phyloP scores from a whole-genome alignment of 75 land plant species.

The Cryptomeria japonica region DNA sequence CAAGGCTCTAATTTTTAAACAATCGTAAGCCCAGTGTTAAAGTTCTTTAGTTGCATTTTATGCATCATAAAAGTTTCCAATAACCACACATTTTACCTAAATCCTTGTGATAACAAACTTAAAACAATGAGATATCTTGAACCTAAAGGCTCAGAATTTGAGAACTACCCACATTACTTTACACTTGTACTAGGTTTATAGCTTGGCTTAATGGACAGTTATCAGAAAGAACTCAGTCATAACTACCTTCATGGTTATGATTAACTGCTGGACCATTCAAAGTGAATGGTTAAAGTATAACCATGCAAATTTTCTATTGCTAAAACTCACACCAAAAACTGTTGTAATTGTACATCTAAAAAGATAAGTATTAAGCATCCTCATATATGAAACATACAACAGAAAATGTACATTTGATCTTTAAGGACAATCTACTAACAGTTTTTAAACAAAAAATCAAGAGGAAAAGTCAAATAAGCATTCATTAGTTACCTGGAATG shows the following conservation, averaged over 20 bases:
- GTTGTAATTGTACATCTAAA: not conserved
- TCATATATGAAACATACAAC: not conserved
- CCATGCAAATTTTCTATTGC: not conserved
- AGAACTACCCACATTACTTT: not conserved
- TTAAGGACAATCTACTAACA: not conserved
- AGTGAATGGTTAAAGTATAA: not conserved
- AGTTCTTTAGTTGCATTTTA: not conserved
- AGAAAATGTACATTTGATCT: not conserved
- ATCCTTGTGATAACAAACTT: not conserved
- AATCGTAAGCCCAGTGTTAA: not conserved
- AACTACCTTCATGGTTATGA: not conserved
- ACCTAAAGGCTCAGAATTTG: not conserved
- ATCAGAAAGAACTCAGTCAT: not conserved
- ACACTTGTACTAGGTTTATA: not conserved
- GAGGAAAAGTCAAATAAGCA: not conserved
- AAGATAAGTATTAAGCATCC: not conserved
- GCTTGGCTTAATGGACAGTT: not conserved
- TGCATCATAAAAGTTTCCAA: not conserved
- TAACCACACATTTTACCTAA: not conserved
- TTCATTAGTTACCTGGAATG: conserved; percentile 74
- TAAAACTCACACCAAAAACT: not conserved
- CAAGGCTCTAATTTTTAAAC: not conserved
- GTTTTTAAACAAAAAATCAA: not conserved
- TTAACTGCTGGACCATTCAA: not conserved
- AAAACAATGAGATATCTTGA: not conserved